Evolutionary conservation across 2,329 filamentous ascomycete species (phyloP).

Genomic region (Fusarium ramigenum): DNA sequence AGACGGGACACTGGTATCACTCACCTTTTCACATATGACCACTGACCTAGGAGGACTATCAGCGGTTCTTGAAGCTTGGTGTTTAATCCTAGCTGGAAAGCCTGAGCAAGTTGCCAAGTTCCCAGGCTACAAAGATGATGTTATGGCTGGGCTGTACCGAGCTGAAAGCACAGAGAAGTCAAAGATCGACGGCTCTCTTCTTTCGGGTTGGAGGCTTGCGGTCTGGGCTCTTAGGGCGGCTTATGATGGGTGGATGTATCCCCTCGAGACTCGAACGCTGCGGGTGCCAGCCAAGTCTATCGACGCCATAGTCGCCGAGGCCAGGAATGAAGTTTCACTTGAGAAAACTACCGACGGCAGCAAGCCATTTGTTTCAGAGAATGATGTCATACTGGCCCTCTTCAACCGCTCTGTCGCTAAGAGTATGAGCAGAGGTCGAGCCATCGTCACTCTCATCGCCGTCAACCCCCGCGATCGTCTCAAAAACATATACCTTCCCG

Average conservation of each 20-base stretch:
- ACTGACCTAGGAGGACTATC: background rate
- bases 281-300: background rate
- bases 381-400: background rate
- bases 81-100: background rate
- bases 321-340: background rate
- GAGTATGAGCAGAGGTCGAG: background rate
- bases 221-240: background rate
- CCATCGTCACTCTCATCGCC: background rate
- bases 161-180: background rate
- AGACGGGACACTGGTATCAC: background rate
- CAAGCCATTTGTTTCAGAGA: background rate
- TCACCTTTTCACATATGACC: background rate
- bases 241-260: background rate
- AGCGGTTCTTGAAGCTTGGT: background rate
- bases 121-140: background rate
- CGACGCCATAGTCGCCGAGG: background rate
- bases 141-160: background rate
- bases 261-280: background rate
- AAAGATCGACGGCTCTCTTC: accelerated
- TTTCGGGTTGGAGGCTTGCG: background rate
- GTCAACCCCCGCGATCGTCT: background rate
- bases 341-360: background rate
- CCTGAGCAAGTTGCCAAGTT: background rate
- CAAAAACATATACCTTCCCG: background rate
- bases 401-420: background rate